These are phyloP conservation scores for Leishmania mexicana DNA, from an alignment of 208 protist genomes.

Conservation along the genomic window DNA sequence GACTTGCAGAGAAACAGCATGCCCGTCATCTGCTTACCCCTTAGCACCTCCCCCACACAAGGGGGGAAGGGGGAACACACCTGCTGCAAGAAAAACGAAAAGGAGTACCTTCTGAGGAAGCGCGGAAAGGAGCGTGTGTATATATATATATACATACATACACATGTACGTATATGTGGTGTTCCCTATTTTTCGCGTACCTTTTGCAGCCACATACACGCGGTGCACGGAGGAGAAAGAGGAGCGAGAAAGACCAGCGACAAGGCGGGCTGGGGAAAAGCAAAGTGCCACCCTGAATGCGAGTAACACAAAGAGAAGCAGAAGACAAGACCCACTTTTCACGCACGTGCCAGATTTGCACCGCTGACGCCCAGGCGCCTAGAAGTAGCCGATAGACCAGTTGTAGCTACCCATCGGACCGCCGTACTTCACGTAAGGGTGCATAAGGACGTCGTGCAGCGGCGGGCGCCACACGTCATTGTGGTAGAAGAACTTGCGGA, in stretches of 20 bases:
- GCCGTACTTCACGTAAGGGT: conserved; percentile 86
- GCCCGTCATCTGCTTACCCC: not conserved
- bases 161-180: not conserved
- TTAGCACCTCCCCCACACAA: not conserved
- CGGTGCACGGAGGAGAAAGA: not conserved
- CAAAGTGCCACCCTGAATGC: not conserved
- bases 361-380: conserved; percentile 13
- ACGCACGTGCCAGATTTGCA: not conserved
- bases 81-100: not conserved
- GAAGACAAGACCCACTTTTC: not conserved
- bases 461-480: conserved; percentile 90
- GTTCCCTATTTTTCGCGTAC: not conserved
- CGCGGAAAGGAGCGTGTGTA: not conserved
- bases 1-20: not conserved
- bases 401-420: conserved; percentile 89
- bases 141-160: not conserved
- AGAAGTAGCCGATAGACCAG: conserved; percentile 92
- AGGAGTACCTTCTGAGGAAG: not conserved
- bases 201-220: not conserved
- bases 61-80: not conserved
- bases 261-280: not conserved
- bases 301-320: not conserved
- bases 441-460: conserved; percentile 89
- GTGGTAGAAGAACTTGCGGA: conserved; percentile 94
- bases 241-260: not conserved